These are phyloP conservation scores for Zarea fungicola DNA, from an alignment of 2,329 filamentous ascomycete genomes.

Conservation along the genomic window DNA sequence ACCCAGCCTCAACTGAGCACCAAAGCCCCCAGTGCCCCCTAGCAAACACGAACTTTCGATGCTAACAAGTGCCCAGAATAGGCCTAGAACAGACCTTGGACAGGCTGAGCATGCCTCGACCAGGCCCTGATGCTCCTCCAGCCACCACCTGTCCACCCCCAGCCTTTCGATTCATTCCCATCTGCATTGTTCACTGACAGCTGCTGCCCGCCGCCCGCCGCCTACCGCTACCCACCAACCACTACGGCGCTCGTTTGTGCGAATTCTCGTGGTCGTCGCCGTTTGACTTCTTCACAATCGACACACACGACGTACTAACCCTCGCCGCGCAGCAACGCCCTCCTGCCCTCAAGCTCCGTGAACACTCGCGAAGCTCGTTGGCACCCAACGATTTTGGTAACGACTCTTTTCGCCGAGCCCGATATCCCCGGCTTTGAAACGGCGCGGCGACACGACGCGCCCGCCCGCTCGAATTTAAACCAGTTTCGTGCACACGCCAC, in stretches of 20 bases:
- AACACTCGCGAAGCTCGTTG: conserved; percentile 6
- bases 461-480: conserved; percentile 1
- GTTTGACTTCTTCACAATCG: conserved; percentile 7
- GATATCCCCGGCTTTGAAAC: background rate
- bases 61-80: conserved; percentile 1
- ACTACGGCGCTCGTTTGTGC: conserved; percentile 2
- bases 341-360: conserved; percentile 9
- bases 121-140: no score
- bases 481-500: conserved; percentile 4
- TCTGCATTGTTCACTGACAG: no score
- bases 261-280: conserved; percentile 1
- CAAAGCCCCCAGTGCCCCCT: background rate
- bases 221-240: background rate
- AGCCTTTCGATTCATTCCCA: conserved; percentile 9
- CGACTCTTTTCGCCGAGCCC: background rate
- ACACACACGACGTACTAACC: conserved; percentile 13
- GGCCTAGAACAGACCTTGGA: no score
- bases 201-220: background rate
- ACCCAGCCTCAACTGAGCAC: conserved; percentile 8
- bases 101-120: no score
- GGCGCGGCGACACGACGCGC: background rate
- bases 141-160: no score
- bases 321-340: conserved; percentile 4
- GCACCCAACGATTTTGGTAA: background rate
- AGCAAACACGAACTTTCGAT: background rate